phyloP scores from a whole-genome alignment of 331 rosid genomes.

The Cucumis variabilis region DNA sequence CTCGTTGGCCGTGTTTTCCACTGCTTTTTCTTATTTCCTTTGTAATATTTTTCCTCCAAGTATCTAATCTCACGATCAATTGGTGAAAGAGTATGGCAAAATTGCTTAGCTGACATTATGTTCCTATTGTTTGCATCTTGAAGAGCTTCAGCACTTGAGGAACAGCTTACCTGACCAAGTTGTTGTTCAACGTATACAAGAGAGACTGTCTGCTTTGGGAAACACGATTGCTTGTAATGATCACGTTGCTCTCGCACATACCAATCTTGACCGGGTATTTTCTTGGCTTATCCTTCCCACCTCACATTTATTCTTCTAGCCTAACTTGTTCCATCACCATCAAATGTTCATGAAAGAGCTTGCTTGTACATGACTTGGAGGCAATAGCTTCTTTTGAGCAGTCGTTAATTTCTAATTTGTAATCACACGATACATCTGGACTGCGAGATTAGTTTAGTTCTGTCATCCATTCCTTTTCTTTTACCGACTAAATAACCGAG shows the following conservation, averaged over 20 bases:
- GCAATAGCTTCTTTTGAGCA: neutral
- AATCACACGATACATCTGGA: no score
- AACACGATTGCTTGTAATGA: slow-evolving; percentile 96
- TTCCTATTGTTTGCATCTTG: neutral
- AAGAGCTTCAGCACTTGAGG: slow-evolving; percentile 94
- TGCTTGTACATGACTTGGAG: neutral
- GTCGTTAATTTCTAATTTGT: no score
- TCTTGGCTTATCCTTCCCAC: neutral
- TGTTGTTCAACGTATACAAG: slow-evolving; percentile 90
- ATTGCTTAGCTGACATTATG: neutral
- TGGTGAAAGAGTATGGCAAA: neutral
- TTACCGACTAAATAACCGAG: neutral
- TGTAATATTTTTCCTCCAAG: no score
- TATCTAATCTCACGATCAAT: no score
- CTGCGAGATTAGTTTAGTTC: neutral
- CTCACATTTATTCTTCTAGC: neutral
- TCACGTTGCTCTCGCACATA: slow-evolving; percentile 91
- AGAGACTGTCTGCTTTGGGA: slow-evolving; percentile 91
- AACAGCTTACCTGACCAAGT: slow-evolving; percentile 94
- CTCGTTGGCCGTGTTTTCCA: no score
- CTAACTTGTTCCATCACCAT: neutral
- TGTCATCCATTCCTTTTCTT: neutral
- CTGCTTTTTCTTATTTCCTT: no score
- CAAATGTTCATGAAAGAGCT: neutral
- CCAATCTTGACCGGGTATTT: slow-evolving; percentile 89